Percentiles rank a stretch among this genome's conserved stretches.
Conservation (phyloP, 2,329 filamentous ascomycete species). For the Trichoderma semiorbis region DNA sequence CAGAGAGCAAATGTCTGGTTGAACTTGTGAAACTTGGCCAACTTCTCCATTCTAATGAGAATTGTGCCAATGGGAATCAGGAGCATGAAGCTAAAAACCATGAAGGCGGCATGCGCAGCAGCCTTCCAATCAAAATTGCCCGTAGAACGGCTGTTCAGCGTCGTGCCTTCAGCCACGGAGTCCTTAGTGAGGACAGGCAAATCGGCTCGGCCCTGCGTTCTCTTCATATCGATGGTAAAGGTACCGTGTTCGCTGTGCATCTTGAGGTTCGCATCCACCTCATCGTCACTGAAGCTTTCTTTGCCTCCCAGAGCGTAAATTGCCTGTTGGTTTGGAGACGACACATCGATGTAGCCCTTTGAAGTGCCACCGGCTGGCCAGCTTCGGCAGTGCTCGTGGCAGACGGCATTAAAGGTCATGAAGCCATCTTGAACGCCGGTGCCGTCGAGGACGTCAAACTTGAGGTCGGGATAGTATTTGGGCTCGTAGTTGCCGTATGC, state of each 20-base stretch:
- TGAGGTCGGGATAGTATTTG: constrained; percentile 41
- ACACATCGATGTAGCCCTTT: constrained; percentile 48
- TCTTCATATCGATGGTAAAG: constrained; percentile 54
- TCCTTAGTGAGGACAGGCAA: constrained; percentile 39
- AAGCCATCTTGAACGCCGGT: constrained; percentile 46
- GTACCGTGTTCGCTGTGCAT: constrained; percentile 52
- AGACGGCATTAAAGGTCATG: constrained; percentile 50
- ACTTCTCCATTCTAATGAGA: constrained; percentile 49
- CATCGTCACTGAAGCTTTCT: constrained; percentile 43
- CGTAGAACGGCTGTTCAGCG: constrained; percentile 29
- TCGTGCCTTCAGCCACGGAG: constrained; percentile 36
- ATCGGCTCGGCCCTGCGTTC: constrained; percentile 45
- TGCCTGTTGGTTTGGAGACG: constrained; percentile 45
- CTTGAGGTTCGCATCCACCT: constrained; percentile 42
- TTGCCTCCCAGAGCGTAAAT: constrained; percentile 55
- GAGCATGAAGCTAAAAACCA: constrained; percentile 54
- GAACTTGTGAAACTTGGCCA: constrained; percentile 52
- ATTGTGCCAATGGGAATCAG: constrained; percentile 55
- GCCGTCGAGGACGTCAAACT: constrained; percentile 43
- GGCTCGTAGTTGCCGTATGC: constrained; percentile 52
- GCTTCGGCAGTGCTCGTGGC: constrained; percentile 47
- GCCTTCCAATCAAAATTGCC: constrained; percentile 39
- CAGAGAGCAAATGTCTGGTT: constrained; percentile 50
- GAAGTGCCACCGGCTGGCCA: constrained; percentile 39
- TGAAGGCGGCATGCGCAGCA: constrained; percentile 46